Evolutionary conservation across 257 asterid species (phyloP).

Genomic region (Vinca minor): DNA sequence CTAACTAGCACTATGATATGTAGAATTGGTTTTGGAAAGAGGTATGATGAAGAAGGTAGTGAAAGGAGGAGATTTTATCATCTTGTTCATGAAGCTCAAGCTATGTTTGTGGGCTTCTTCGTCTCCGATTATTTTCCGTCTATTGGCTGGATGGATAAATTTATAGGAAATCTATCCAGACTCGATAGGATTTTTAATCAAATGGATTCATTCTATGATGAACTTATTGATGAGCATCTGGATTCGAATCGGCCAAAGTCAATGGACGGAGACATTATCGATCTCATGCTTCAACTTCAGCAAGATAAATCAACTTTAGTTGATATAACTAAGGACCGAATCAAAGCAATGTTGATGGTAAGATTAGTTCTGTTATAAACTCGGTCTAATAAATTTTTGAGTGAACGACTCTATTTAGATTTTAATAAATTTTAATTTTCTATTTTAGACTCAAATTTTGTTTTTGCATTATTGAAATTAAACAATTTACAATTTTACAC

Average conservation of each 20-base stretch:
- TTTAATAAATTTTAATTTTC: no score
- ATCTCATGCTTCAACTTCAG: not conserved
- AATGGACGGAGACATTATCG: not conserved
- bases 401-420: no score
- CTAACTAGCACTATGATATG: not conserved
- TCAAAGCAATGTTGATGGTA: slow-evolving; percentile 4
- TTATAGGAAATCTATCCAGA: not conserved
- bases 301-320: not conserved
- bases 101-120: not conserved
- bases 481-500: no score
- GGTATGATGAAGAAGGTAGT: not conserved
- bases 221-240: not conserved
- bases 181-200: not conserved
- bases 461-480: no score
- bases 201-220: not conserved
- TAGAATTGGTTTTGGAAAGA: not conserved
- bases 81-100: not conserved
- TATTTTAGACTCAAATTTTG: no score
- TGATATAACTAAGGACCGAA: not conserved
- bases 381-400: no score
- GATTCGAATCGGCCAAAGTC: not conserved
- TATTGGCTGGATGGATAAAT: not conserved
- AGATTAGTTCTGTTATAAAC: no score
- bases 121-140: slow-evolving; percentile 2
- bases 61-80: not conserved